Percentiles rank a stretch among this genome's conserved stretches.
These are phyloP conservation scores for Cordyceps sp. DNA, from an alignment of 2,329 filamentous ascomycete genomes.

Conservation along the genomic window DNA sequence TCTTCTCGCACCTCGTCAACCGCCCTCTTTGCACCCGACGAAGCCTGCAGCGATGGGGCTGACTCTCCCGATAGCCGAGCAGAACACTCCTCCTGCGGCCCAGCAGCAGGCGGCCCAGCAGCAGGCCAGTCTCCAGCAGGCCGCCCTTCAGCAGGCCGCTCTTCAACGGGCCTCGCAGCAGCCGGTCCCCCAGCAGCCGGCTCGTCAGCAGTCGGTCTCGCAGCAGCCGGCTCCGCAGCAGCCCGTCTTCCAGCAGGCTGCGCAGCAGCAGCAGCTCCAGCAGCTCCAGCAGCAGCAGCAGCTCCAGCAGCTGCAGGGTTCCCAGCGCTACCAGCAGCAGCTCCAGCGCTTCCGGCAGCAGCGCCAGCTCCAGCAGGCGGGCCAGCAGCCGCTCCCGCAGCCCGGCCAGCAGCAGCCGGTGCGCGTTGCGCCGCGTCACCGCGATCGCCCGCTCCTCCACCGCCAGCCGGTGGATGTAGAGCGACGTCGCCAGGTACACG, in stretches of 20 bases:
- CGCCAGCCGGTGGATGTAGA: slow-evolving; percentile 73
- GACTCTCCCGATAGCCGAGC: background rate
- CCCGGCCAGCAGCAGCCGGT: slow-evolving; percentile 70
- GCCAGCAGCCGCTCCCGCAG: slow-evolving; percentile 36
- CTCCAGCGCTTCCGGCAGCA: background rate
- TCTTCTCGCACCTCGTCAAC: background rate
- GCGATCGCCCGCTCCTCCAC: slow-evolving; percentile 63
- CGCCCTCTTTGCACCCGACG: background rate
- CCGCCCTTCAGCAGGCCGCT: background rate
- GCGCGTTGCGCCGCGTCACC: slow-evolving; percentile 70
- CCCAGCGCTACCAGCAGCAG: background rate
- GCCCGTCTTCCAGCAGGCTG: background rate
- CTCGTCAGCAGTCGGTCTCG: background rate
- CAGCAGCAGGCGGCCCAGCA: slow-evolving; percentile 3
- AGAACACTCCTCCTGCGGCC: background rate
- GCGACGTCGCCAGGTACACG: slow-evolving; percentile 77
- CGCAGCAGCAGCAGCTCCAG: background rate
- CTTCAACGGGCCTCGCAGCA: no score
- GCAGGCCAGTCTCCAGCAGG: slow-evolving; percentile 7
- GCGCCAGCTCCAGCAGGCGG: background rate
- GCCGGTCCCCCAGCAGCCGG: no score
- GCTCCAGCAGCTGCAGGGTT: background rate
- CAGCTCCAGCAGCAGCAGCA: background rate
- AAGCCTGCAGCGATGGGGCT: slow-evolving; percentile 1
- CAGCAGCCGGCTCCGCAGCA: background rate